Evolutionary conservation across 1,284 basidiomycete genomes (phyloP), one percentile per base, ranked within the genome.

Genomic region (Inonotus hispidus): DNA sequence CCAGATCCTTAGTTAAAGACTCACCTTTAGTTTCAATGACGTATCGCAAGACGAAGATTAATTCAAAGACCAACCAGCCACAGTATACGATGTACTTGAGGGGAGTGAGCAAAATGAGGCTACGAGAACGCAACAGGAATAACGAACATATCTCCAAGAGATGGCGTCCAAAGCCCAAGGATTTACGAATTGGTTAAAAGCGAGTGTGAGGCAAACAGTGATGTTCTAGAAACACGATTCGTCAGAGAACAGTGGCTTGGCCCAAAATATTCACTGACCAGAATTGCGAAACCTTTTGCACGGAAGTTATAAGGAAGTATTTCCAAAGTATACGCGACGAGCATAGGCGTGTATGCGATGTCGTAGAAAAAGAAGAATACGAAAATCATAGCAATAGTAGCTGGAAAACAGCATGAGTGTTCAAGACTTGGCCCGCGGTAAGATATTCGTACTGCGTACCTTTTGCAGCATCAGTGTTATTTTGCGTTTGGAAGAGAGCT

Each of bases 271-370:
- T 25, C 39, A 69, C 75, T 27, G 60, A 83, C 84, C 84, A 87
- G 84, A 83, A 90, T 70, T 65, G 80, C 88, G 75, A 91, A 82
- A 60, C 89, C 89, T 77, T 91, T 91, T 53, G 90, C 87, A 69
- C 89, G 87, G 58, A 92, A 75, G 27, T 74, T 72, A 75, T 77
- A 89, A 3, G 88, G 88, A 39, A 90, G 72, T 71, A 90, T 90
- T 70, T 90, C 88, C 58, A 90, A 78, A 23, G 86, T 86, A 73
- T 90, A 91, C 0, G 83, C 81, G 52, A 89, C 83, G 63, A 90
- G 83, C 60, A 91, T 82, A 6, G 88, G 88, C 1, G 84, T 82
- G 75, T 87, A 89, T 2, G 87, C 87, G 54, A 89, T 72, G 73
- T 82, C 83, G 69, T 88, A 89, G 73, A 84, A 85, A 60, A 82